Conservation (phyloP, 345 rosid genomes). For the Euphorbia pulcherrima region DNA sequence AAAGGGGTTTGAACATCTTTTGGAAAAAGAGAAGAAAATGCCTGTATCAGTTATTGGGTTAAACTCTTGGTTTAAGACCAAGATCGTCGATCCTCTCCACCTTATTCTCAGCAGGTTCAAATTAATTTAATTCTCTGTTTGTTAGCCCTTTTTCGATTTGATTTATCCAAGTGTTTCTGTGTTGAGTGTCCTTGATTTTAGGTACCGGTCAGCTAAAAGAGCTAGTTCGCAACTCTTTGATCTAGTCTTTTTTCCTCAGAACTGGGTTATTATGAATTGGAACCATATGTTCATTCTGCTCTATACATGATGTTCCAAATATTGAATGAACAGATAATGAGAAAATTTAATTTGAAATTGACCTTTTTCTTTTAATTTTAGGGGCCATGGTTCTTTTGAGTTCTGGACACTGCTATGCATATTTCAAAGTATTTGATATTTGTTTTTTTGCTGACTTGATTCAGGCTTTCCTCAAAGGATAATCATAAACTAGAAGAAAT, state of each 20-base stretch:
- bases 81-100: slow-evolving; percentile 64
- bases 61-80: slow-evolving; percentile 47
- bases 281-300: not conserved
- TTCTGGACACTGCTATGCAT: not conserved
- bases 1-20: not conserved
- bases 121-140: not conserved
- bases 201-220: no score
- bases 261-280: not conserved
- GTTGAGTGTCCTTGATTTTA: not conserved
- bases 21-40: slow-evolving; percentile 19
- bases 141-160: not conserved
- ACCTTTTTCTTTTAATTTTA: not conserved
- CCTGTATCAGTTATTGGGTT: slow-evolving; percentile 30
- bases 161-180: not conserved
- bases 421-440: not conserved
- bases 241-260: not conserved
- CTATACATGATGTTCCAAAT: not conserved
- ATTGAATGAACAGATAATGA: not conserved
- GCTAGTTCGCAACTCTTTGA: no score
- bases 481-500: not conserved
- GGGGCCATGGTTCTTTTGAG: not conserved
- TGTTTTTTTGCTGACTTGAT: not conserved
- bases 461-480: not conserved
- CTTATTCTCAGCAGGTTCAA: slow-evolving; percentile 65
- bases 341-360: not conserved